Conservation (phyloP, 2,329 filamentous ascomycete species). For the Fusarium paranaense region DNA sequence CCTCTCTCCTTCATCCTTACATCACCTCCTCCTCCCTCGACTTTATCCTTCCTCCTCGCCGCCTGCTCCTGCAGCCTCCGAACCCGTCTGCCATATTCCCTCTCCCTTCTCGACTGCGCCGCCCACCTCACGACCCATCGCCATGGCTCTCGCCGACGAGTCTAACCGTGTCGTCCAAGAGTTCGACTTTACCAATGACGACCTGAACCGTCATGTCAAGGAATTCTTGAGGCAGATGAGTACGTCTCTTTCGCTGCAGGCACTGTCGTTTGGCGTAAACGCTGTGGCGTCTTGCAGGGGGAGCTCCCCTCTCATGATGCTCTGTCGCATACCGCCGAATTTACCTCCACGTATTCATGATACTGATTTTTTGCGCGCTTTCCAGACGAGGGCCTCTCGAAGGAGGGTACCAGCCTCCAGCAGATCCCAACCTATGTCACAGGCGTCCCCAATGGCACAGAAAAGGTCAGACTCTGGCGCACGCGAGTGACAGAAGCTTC, state of each 20-base stretch:
- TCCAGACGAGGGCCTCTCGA: constrained; percentile 82
- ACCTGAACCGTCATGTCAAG: constrained; percentile 82
- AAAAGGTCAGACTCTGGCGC: constrained; percentile 74
- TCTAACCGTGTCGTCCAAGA: constrained; percentile 83
- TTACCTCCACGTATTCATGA: constrained; percentile 15
- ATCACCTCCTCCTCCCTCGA: constrained; percentile 25
- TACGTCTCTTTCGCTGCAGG: constrained; percentile 46
- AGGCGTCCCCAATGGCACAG: constrained; percentile 93
- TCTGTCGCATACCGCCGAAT: constrained; percentile 15
- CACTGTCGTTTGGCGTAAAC: constrained; percentile 5
- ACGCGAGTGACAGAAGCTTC: neutral
- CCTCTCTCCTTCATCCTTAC: constrained; percentile 19
- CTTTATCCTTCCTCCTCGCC: constrained; percentile 39
- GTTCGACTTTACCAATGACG: constrained; percentile 84
- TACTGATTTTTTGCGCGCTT: constrained; percentile 22
- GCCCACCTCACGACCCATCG: constrained; percentile 66
- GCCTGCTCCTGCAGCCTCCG: constrained; percentile 50
- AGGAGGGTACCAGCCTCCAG: constrained; percentile 84
- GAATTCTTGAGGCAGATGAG: constrained; percentile 92
- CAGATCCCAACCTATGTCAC: constrained; percentile 99
- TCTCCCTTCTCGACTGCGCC: constrained; percentile 65
- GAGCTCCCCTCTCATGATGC: constrained; percentile 22
- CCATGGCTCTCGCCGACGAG: constrained; percentile 75
- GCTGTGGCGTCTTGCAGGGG: constrained; percentile 5
- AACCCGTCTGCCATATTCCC: constrained; percentile 66